These are phyloP conservation scores for Neonectria ditissima DNA, from an alignment of 2,329 filamentous ascomycete genomes.

Conservation along the genomic window DNA sequence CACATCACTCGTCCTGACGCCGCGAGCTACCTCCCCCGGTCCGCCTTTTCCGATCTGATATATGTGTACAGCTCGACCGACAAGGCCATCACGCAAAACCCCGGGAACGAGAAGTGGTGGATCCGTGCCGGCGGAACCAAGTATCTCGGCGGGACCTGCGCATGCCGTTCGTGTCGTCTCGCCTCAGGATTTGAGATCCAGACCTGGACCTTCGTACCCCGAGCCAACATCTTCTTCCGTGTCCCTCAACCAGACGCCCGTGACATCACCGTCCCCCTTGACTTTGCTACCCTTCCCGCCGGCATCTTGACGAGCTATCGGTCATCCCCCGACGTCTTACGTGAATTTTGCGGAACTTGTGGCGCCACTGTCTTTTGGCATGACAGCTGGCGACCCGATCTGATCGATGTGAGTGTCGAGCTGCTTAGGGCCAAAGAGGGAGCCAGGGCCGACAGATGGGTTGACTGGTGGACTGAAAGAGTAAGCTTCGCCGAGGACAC, in stretches of 20 bases:
- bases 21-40: conserved; percentile 55
- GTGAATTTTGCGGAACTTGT: conserved; percentile 72
- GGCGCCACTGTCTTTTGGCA: conserved; percentile 75
- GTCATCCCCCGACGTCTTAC: conserved; percentile 64
- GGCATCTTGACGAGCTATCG: conserved; percentile 64
- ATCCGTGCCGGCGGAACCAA: conserved; percentile 60
- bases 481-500: conserved; percentile 70
- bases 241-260: conserved; percentile 29
- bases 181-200: conserved; percentile 72
- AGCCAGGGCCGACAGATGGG: conserved; percentile 66
- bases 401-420: conserved; percentile 75
- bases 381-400: conserved; percentile 60
- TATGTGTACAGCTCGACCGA: conserved; percentile 58
- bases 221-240: conserved; percentile 65
- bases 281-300: conserved; percentile 51
- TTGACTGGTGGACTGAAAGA: conserved; percentile 70
- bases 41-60: conserved; percentile 66
- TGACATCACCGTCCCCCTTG: conserved; percentile 41
- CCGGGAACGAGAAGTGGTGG: conserved; percentile 69
- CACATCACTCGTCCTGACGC: conserved; percentile 66
- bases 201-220: conserved; percentile 74
- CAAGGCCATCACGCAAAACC: conserved; percentile 53
- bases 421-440: conserved; percentile 64
- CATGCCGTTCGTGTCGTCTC: conserved; percentile 72
- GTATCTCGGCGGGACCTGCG: conserved; percentile 71